These are phyloP conservation scores for Trichoderma sp. DNA, from an alignment of 2,329 filamentous ascomycete genomes.

Conservation along the genomic window DNA sequence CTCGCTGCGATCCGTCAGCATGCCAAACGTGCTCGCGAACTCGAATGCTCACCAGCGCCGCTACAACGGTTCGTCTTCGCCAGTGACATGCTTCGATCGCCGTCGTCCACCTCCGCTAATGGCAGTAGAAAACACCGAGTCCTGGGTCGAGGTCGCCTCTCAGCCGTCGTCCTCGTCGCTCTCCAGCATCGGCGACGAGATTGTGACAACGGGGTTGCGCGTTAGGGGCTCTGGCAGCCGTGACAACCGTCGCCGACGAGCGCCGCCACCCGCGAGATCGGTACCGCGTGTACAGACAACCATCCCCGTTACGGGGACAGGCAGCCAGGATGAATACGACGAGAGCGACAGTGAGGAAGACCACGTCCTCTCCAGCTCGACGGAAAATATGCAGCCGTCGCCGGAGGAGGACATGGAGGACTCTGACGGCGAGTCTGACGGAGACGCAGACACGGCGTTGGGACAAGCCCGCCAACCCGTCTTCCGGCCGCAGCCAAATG, in stretches of 20 bases:
- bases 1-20: conserved; percentile 14
- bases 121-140: conserved; percentile 72
- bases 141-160: conserved; percentile 93
- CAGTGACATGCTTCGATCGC: neutral
- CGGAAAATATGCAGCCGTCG: conserved; percentile 51
- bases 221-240: conserved; percentile 67
- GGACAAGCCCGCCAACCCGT: conserved; percentile 56
- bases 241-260: conserved; percentile 61
- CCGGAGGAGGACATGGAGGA: conserved; percentile 46
- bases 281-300: conserved; percentile 45
- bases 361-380: conserved; percentile 60
- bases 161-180: conserved; percentile 92
- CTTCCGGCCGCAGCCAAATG: conserved; percentile 89
- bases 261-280: conserved; percentile 38
- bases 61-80: conserved; percentile 39
- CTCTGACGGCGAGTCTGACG: conserved; percentile 48
- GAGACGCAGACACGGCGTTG: conserved; percentile 82
- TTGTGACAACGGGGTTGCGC: conserved; percentile 83
- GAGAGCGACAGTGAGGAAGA: conserved; percentile 92
- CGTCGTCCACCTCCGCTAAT: conserved; percentile 25
- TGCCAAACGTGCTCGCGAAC: conserved; percentile 7
- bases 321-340: conserved; percentile 92
- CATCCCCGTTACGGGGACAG: conserved; percentile 52
- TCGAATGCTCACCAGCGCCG: conserved; percentile 35
- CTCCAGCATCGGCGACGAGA: conserved; percentile 82